phyloP scores from a whole-genome alignment of 73 alveolate genomes.

The Stentor roeselii region DNA sequence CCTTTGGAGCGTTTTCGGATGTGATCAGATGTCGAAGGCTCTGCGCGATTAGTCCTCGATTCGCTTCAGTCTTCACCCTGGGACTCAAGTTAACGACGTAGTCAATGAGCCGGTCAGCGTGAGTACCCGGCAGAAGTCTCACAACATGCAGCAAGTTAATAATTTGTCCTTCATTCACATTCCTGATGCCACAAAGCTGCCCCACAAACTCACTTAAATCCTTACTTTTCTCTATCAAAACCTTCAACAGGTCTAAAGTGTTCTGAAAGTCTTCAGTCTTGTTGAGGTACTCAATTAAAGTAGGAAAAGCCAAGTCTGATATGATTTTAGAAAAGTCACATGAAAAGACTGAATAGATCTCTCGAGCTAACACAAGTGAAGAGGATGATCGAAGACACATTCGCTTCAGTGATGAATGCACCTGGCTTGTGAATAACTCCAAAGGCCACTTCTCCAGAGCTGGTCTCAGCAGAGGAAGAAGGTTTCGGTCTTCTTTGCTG shows the following conservation, averaged over 20 bases:
- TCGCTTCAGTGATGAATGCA: neutral
- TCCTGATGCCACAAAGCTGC: neutral
- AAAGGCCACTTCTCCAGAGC: neutral
- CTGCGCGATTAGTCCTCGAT: neutral
- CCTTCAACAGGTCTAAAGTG: neutral
- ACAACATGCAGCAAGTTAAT: neutral
- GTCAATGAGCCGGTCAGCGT: neutral
- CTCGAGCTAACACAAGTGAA: neutral
- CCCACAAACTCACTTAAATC: constrained; percentile 2
- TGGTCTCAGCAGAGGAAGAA: neutral
- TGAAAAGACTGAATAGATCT: too few species aligned
- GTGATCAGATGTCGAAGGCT: neutral
- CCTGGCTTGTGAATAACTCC: neutral
- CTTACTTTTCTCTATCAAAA: neutral
- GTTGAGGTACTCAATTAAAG: neutral
- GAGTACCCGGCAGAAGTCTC: neutral
- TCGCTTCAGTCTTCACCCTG: constrained; percentile 16
- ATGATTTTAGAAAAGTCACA: neutral
- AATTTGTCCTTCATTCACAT: neutral
- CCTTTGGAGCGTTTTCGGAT: neutral
- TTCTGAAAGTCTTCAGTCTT: neutral
- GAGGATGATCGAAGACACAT: neutral
- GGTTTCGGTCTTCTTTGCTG: neutral
- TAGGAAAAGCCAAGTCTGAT: neutral
- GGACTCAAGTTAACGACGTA: neutral